Conservation (phyloP, 2,329 filamentous ascomycete species). For the Ceratocystis cubensis region DNA sequence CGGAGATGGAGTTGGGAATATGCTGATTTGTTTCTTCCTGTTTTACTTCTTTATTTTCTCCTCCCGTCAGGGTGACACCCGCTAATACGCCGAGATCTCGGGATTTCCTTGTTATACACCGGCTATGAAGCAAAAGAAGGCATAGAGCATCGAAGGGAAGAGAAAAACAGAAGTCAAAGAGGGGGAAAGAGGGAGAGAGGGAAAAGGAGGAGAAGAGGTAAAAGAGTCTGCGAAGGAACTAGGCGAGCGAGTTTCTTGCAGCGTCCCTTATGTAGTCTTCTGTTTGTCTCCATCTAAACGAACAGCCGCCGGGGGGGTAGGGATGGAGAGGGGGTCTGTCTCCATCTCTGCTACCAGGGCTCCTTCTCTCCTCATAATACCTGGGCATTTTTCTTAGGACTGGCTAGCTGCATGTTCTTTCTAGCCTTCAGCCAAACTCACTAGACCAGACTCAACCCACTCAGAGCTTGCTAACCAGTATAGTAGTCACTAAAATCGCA, state of each 20-base stretch:
- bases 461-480: too few relatives aligned
- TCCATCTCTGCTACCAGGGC: too few relatives aligned
- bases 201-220: not conserved
- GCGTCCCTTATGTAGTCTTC: not conserved
- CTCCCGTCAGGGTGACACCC: too few relatives aligned
- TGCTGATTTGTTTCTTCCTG: too few relatives aligned
- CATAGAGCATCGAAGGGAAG: not conserved
- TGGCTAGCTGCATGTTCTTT: not conserved
- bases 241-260: not conserved
- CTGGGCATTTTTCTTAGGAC: not conserved
- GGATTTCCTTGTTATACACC: not conserved
- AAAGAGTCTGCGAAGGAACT: not conserved
- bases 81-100: not conserved
- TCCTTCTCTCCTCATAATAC: not conserved
- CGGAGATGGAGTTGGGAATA: not conserved
- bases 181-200: not conserved
- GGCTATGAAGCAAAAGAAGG: not conserved
- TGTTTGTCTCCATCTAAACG: not conserved
- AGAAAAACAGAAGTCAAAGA: not conserved
- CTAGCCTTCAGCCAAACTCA: not conserved
- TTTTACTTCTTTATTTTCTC: not conserved
- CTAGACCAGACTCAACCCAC: not conserved
- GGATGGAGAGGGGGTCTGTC: too few relatives aligned
- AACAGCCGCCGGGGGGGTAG: not conserved
- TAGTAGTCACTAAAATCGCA: too few relatives aligned